Evolutionary conservation across 768 basidiomycete species (phyloP).

Genomic region (Tulasnella sp.): DNA sequence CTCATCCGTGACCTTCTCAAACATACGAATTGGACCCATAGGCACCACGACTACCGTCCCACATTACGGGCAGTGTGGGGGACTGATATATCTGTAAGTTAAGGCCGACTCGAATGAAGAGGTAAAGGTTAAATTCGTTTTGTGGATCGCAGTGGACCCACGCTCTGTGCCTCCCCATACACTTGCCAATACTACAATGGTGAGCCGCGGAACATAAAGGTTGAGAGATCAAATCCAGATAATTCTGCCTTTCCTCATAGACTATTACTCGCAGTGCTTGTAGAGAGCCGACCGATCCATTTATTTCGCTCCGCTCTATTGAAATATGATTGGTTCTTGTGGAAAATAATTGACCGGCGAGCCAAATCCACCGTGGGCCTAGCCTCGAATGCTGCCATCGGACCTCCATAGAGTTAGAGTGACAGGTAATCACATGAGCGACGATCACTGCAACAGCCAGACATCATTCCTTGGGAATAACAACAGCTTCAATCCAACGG

Average conservation of each 20-base stretch:
- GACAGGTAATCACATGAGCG: conserved; percentile 51
- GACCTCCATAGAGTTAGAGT: not conserved
- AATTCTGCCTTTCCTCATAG: not conserved
- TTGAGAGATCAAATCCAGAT: not conserved
- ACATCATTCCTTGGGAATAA: conserved; percentile 52
- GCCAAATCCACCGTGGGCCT: too few relatives aligned
- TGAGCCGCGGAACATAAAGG: not conserved
- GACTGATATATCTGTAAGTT: not conserved
- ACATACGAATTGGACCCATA: conserved; percentile 15
- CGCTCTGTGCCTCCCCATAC: not conserved
- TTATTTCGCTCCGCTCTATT: too few relatives aligned
- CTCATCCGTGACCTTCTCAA: conserved; percentile 4
- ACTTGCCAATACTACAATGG: not conserved
- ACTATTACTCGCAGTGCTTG: not conserved
- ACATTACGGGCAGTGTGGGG: not conserved
- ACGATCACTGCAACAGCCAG: conserved; percentile 52
- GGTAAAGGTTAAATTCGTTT: not conserved
- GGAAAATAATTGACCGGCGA: too few relatives aligned
- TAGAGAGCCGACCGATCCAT: not conserved
- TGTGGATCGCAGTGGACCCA: not conserved
- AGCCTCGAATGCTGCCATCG: not conserved
- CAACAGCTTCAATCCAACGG: conserved; percentile 50
- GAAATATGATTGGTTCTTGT: too few relatives aligned
- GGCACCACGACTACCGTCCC: not conserved
- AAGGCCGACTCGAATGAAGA: not conserved